A percentile compares a stretch with the other conserved stretches of the same genome.
Evolutionary conservation across 768 basidiomycete species (phyloP).

Genomic region (Clavaria fumosa): DNA sequence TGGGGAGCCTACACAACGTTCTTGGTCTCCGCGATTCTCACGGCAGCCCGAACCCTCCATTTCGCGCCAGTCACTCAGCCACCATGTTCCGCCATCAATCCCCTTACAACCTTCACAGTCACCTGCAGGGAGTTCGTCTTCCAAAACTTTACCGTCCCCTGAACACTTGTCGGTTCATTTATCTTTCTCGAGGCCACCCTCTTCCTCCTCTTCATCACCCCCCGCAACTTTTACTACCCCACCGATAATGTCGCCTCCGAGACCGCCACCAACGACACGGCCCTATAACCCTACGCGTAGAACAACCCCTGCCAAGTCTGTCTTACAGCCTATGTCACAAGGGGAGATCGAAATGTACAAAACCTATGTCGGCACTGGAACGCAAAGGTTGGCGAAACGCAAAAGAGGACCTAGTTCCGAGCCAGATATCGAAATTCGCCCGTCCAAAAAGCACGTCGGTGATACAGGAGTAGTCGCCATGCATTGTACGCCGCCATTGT

Average conservation of each 20-base stretch:
- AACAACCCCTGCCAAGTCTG: conserved; percentile 41
- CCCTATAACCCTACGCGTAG: conserved; percentile 52
- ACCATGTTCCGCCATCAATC: conserved; percentile 3
- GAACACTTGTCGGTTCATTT: too few relatives aligned
- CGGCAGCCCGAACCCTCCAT: conserved; percentile 16
- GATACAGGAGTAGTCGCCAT: conserved; percentile 61
- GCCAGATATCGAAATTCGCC: conserved; percentile 24
- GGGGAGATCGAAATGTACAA: conserved; percentile 47
- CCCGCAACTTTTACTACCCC: too few relatives aligned
- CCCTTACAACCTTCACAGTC: conserved; percentile 3
- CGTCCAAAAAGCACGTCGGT: conserved; percentile 41
- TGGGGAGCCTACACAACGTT: conserved; percentile 9
- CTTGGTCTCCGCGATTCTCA: background rate
- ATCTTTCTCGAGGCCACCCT: too few relatives aligned
- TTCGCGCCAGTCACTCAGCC: conserved; percentile 15
- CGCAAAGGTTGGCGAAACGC: conserved; percentile 36
- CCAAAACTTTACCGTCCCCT: conserved; percentile 15
- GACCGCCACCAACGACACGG: conserved; percentile 15
- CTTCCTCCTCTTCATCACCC: too few relatives aligned
- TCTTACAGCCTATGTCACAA: conserved; percentile 48
- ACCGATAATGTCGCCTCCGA: too few relatives aligned
- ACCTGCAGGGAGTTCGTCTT: conserved; percentile 12
- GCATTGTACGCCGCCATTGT: conserved; percentile 45
- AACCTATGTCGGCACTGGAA: conserved; percentile 40
- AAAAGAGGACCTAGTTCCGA: conserved; percentile 28